Base-by-base conservation (phyloP, 306 rosid genomes). In the Quercus wislizeni region DNA sequence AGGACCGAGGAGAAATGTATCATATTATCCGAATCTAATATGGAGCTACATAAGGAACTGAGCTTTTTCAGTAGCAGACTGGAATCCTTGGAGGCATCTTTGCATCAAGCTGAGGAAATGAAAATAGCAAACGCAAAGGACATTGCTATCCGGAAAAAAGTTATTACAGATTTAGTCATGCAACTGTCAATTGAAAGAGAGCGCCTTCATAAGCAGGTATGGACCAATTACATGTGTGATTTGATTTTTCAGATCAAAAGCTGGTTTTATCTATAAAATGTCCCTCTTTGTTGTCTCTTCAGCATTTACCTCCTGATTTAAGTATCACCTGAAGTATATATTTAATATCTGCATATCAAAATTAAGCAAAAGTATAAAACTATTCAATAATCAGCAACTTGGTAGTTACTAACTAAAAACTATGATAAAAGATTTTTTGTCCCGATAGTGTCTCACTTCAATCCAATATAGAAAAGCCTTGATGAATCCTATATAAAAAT, bases 161-260 rank as follows among this genome's bases (percentile, higher is more conserved):
- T 88, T 71, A 87, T 96, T 71, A 89, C 90, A 74, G 83, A 83
- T 80, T 83, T 93, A 89, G 82, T 88, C 52, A 78, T 88, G 82
- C 94, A 90, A 78, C 83, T 96, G 76, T 92, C 98, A 80, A 81
- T 89, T 76, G 99, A 96, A 87, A 92, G 99, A 87, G 97, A 91
- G 73, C 98, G 94, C 33, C 97, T 96, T 76, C 89, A 85, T 79
- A 89, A 93, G 84, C 90, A 90, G 99, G 99, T 96, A 83, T 80
- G 59, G 52, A 76, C 76, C 57, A 15, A 25, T 81, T 76, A 59
- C 54, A 12, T 49, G 17, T 49, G 54, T 70, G 76, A 67, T 67
- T 72, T 77, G 73, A 38, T 69, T 46, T 73, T 77, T 76, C 74
- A 61, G 69, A 54, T 55, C 43, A 76, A 78, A 35, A 18, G 15